Evolutionary conservation across 2,329 filamentous ascomycete species (phyloP), one percentile per base, ranked within the genome.

Genomic region (Fusarium poae): DNA sequence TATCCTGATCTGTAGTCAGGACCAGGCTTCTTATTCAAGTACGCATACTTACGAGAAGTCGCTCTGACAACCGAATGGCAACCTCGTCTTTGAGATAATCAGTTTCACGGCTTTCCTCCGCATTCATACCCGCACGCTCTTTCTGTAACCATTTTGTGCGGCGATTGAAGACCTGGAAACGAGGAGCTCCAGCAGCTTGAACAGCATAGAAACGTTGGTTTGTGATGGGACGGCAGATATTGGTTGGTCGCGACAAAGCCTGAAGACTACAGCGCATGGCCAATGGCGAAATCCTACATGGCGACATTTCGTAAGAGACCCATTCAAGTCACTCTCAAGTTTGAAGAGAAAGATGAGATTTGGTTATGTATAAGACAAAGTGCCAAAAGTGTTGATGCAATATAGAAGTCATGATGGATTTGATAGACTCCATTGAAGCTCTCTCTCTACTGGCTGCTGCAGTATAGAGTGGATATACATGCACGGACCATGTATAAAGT

Each of bases 61-160:
- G 87, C 74, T 98, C 95, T 74, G 92, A 93, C 27, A 99, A 82
- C 50, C 96, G 88, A 45, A 85, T 84, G 51, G 96, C 96, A 6
- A 97, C 91, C 78, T 98, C 95, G 77, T 98, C 94, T 77, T 94
- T 94, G 57, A 99, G 83, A 77, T 98, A 98, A 81, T 98, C 96
- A 25, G 93, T 91, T 74, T 92, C 87, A 18, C 95, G 87, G 77
- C 94, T 94, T 67, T 86, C 80, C 68, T 92, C 88, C 12, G 86
- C 82, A 76, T 95, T 84, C 45, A 84, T 77, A 1, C 92, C 94
- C 1, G 94, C 92, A 65, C 95, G 88, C 79, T 98, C 94, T 79
- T 93, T 97, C 78, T 99, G 96, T 49, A 96, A 82, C 84, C 92
- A 94, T 84, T 99, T 99, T 23, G 90, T 88, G 72, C 88, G 87